Base-by-base conservation (phyloP, 176 grass and related monocot genomes). In the Triticum timopheevii region DNA sequence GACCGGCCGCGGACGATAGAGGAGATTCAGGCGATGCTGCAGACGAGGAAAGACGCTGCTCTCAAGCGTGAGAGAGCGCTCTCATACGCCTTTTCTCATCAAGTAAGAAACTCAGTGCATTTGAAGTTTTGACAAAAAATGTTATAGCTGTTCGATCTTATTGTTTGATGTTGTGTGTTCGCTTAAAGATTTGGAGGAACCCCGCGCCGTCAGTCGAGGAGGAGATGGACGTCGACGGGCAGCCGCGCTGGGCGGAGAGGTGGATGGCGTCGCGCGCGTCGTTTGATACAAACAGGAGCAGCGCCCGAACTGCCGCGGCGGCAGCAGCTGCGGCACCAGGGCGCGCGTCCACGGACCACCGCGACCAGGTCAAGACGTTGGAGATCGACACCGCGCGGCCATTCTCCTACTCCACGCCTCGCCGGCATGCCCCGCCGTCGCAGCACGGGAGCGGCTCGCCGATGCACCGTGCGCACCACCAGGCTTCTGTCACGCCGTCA, bases 11-110 rank as follows among this genome's bases (percentile, higher is more conserved):
- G 87, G 66, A 99, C 94, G 7, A 93, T 96, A 20, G 92, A 96
- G 86, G 97, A 99, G 79, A 99, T 99, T 88, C 97, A 99, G 54
- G 89, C 92, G 2, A 93, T 94, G 92, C 80, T 99, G 49, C 94
- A 96, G 76, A 92, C 80, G 1, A 87, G 96, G 77, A 92, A 94
- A 71, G 96, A 96, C 65, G 93, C 96, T 8, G 90, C 90, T 28
- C 86, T 98, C 65, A 96, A 98, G 78, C 92, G 96, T 24, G 96
- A 98, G 84, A 86, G 90, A 33, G 94, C 96, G 23, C 93, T 98
- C 25, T 94, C 93, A 68, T 94, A 96, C 40, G 96, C 96, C 0
- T 98, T 98, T 87, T 96, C 96, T 22, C 93, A 90, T 16, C 96
- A 98, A 20, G 96, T 98, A 88, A 82, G 31, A 19, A 0, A 17